phyloP scores from a whole-genome alignment of 2,329 filamentous ascomycete genomes.

The Paracorniculantispora psalliotae region DNA sequence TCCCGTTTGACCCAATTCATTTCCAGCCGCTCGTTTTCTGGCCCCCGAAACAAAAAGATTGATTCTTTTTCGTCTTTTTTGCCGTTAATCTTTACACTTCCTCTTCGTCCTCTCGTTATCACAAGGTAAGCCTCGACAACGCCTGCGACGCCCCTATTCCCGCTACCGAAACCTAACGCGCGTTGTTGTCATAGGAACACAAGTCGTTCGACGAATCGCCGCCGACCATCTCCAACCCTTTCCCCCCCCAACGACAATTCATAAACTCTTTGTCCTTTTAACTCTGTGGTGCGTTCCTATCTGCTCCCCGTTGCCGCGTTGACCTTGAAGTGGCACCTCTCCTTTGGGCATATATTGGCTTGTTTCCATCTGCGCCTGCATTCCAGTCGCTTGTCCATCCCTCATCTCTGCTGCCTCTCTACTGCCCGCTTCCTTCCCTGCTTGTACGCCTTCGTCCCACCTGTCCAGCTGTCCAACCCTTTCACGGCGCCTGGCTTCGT shows the following conservation, averaged over 20 bases:
- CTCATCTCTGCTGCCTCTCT: background rate
- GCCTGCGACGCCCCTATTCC: background rate
- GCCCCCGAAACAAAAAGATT: slow-evolving; percentile 3
- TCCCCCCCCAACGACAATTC: background rate
- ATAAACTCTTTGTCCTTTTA: background rate
- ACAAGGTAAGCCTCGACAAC: background rate
- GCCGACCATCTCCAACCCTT: background rate
- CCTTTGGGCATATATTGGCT: background rate
- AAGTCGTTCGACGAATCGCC: background rate
- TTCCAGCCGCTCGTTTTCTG: slow-evolving; percentile 15
- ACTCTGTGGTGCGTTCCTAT: slow-evolving; percentile 8
- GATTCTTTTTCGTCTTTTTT: background rate
- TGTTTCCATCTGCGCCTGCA: slow-evolving; percentile 5
- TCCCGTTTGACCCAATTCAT: slow-evolving; percentile 5
- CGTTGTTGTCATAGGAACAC: background rate
- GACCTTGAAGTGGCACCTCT: slow-evolving; percentile 3
- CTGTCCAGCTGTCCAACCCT: background rate
- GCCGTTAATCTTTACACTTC: background rate
- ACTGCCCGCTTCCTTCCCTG: too few relatives aligned
- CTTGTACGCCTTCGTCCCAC: background rate
- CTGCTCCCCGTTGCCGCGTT: slow-evolving; percentile 1
- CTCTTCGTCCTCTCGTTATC: slow-evolving; percentile 3
- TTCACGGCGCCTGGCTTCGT: background rate
- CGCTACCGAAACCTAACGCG: background rate
- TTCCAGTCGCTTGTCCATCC: slow-evolving; percentile 6